phyloP scores from a whole-genome alignment of 2,329 filamentous ascomycete species.

The Colletotrichum scovillei region DNA sequence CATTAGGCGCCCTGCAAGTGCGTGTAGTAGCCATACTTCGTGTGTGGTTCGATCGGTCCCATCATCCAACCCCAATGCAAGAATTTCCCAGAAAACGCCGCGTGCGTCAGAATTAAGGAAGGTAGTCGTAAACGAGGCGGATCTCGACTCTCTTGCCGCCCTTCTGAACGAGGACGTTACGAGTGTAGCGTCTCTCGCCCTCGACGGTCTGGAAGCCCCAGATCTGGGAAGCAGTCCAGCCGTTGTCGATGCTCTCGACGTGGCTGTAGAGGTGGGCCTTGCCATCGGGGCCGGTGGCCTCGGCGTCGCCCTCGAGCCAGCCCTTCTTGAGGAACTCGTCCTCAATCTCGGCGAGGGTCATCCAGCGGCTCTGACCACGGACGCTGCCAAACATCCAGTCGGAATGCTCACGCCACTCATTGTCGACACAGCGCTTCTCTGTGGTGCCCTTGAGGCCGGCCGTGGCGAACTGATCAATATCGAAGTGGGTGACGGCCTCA shows the following conservation, averaged over 20 bases:
- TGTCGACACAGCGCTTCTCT: constrained; percentile 66
- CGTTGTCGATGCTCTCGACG: constrained; percentile 64
- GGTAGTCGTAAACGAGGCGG: constrained; percentile 68
- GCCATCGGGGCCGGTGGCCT: constrained; percentile 65
- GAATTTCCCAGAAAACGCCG: constrained; percentile 34
- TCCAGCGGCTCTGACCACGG: constrained; percentile 67
- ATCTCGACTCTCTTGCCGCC: constrained; percentile 59
- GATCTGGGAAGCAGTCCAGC: constrained; percentile 67
- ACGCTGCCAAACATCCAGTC: constrained; percentile 86
- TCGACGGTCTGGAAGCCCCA: constrained; percentile 70
- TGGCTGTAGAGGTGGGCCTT: constrained; percentile 73
- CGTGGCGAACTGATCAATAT: constrained; percentile 78
- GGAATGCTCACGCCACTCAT: constrained; percentile 68
- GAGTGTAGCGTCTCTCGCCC: constrained; percentile 62
- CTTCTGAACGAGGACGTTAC: constrained; percentile 66
- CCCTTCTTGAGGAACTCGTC: constrained; percentile 67
- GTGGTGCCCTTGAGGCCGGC: constrained; percentile 76
- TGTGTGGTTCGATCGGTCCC: background rate
- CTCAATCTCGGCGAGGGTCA: constrained; percentile 58
- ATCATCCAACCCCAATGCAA: constrained; percentile 3
- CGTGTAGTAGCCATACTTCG: background rate
- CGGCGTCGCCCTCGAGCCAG: constrained; percentile 68
- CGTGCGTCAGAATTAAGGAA: constrained; percentile 34
- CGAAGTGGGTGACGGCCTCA: constrained; percentile 67
- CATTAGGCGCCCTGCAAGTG: background rate